These are phyloP conservation scores for Solanum corneliomulleri DNA, from an alignment of 257 asterid genomes.

Conservation along the genomic window DNA sequence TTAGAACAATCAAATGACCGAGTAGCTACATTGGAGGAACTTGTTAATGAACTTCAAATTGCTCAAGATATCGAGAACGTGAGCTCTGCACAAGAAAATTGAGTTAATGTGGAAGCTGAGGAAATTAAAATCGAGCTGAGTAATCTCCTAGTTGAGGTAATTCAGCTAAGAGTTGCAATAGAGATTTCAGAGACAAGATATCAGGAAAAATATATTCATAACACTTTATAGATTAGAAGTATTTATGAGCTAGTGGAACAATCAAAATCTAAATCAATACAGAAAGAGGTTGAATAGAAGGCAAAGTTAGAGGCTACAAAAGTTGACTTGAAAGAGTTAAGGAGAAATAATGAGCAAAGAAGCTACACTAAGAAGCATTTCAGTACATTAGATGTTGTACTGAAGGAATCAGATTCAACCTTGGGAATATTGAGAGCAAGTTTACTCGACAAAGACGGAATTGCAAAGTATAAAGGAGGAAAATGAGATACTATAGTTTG, in stretches of 20 bases:
- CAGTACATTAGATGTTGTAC: constrained; percentile 8
- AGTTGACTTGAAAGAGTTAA: constrained; percentile 40
- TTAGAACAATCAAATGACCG: constrained; percentile 45
- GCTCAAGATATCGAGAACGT: constrained; percentile 13
- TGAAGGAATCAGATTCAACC: constrained; percentile 21
- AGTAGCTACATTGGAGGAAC: constrained; percentile 42
- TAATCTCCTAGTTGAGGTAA: constrained; percentile 28
- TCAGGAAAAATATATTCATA: constrained; percentile 46
- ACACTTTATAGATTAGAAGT: constrained; percentile 51
- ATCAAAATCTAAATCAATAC: constrained; percentile 27
- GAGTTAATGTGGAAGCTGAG: constrained; percentile 9
- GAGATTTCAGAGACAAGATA: constrained; percentile 65
- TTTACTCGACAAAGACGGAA: constrained; percentile 29
- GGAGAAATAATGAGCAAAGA: constrained; percentile 30
- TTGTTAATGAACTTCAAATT: constrained; percentile 31
- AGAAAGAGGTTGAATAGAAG: constrained; percentile 47
- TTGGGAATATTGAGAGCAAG: constrained; percentile 30
- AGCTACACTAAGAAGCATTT: neutral
- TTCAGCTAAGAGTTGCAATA: constrained; percentile 38
- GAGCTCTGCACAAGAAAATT: constrained; percentile 6
- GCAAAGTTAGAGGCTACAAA: constrained; percentile 27
- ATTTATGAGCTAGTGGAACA: constrained; percentile 57
- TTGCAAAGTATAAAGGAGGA: constrained; percentile 37
- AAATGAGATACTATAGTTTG: constrained; percentile 52
- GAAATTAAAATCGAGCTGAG: constrained; percentile 21